Conservation (phyloP, 371 early-diverging fungal genomes). For the Amoeboaphelidium protococcarum region DNA sequence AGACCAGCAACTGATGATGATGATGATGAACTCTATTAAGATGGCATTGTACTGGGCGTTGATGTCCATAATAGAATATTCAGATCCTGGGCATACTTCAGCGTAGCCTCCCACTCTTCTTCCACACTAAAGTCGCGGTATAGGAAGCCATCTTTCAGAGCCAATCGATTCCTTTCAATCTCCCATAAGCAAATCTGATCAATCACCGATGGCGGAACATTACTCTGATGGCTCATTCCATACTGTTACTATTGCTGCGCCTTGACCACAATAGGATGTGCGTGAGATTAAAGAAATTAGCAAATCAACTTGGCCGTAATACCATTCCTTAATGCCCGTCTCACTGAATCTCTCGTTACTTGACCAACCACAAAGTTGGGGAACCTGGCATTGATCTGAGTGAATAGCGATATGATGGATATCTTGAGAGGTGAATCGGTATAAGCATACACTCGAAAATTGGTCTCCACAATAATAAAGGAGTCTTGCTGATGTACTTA, state of each 20-base stretch:
- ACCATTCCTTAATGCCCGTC: constrained; percentile 64
- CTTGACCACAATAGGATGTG: constrained; percentile 74
- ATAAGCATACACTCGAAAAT: constrained; percentile 82
- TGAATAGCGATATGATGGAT: constrained; percentile 81
- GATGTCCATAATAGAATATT: constrained; percentile 48
- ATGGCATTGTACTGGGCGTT: no score
- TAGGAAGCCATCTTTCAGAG: constrained; percentile 23
- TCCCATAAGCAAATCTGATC: constrained; percentile 97
- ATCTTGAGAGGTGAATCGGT: constrained; percentile 92
- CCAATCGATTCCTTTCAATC: constrained; percentile 68
- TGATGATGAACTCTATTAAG: no score
- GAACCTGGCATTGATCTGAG: constrained; percentile 52
- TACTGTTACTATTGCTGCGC: not conserved
- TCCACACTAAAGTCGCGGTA: constrained; percentile 52
- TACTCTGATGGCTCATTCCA: constrained; percentile 14
- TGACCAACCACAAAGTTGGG: constrained; percentile 81
- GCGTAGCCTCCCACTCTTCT: constrained; percentile 42
- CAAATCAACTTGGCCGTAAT: constrained; percentile 93
- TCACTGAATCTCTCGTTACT: constrained; percentile 73
- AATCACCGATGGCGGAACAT: constrained; percentile 73
- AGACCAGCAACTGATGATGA: no score
- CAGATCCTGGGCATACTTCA: constrained; percentile 43
- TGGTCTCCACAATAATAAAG: constrained; percentile 73
- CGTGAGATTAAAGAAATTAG: constrained; percentile 56
- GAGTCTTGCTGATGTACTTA: constrained; percentile 30